phyloP scores from a whole-genome alignment of 2,329 filamentous ascomycete species.

The Byssothecium circinans region DNA sequence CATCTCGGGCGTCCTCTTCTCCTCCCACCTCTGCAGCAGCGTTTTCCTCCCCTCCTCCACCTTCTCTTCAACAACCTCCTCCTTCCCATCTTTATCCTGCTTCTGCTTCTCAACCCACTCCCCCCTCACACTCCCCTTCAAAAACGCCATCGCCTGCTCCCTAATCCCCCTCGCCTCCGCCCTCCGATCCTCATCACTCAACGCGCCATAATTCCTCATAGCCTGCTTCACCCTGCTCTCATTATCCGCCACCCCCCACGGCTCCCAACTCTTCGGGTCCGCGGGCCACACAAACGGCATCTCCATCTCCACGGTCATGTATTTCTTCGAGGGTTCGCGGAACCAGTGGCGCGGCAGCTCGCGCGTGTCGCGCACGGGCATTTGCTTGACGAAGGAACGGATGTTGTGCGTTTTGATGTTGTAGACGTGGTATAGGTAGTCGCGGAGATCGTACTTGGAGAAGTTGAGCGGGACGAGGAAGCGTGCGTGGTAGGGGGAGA shows the following conservation, averaged over 20 bases:
- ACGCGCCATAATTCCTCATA: constrained; percentile 8
- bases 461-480: constrained; percentile 90
- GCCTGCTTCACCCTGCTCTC: constrained; percentile 33
- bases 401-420: constrained; percentile 68
- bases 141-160: constrained; percentile 29
- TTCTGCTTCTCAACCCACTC: constrained; percentile 13
- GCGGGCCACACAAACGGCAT: constrained; percentile 88
- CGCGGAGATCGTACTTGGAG: constrained; percentile 94
- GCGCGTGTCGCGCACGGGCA: constrained; percentile 60
- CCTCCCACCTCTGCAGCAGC: constrained; percentile 40
- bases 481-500: constrained; percentile 78
- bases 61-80: constrained; percentile 11
- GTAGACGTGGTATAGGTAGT: constrained; percentile 91
- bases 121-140: constrained; percentile 12
- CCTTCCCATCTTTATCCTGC: constrained; percentile 9
- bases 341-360: constrained; percentile 60
- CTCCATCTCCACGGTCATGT: constrained; percentile 90
- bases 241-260: constrained; percentile 49
- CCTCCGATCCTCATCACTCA: constrained; percentile 14
- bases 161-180: constrained; percentile 21
- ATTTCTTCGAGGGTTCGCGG: constrained; percentile 75
- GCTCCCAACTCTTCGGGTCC: constrained; percentile 59
- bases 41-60: constrained; percentile 22
- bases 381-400: constrained; percentile 77
- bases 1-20: constrained; percentile 24